Base-by-base conservation (phyloP, 169 alveolate species). In the Eimeria maxima region DNA sequence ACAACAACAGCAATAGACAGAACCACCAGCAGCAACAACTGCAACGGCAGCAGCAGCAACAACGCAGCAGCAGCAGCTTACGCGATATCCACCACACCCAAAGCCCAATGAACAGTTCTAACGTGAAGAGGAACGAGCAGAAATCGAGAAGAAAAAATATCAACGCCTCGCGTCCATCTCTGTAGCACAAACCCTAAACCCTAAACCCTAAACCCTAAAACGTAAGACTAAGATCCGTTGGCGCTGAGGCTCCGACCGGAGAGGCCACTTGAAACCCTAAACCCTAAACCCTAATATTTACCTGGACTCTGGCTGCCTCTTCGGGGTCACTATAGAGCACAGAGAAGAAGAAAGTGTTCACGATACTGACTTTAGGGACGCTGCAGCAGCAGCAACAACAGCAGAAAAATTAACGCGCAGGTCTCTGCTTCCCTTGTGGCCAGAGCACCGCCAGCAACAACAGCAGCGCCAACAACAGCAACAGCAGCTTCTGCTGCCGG, bases 181-280 rank as follows among this genome's bases (percentile, higher is more conserved):
- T 80, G 89, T 33, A 80, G 18, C 5, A 10, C 42, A 74, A 74
- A 74, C 84, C 84, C 47, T 74, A 74, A 74, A 27, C 84, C 84
- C 84, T 74, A 74, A 74, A 27, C 84, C 84, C 84, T 74, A 74
- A 74, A 74, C 84, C 84, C 84, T 74, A 74, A 74, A 74, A 13
- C 84, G 55, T 74, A 74, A 74, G 33, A 45, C 84, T 7, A 27
- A 38, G 2, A 38, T 27, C 53, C 84, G 38, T 1, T 33, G 1
- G 38, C 38, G 38, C 38, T 33, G 2, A 33, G 2, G 38, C 38
- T 33, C 38, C 38, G 38, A 33, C 38, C 38, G 38, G 2, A 33
- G 38, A 33, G 38, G 38, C 38, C 1, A 33, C 84, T 29, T 73
- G 45, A 7, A 73, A 18, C 53, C 84, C 84, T 74, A 42, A 74